These are phyloP conservation scores for Pelargonium nanum DNA, from an alignment of 345 rosid species.

Conservation along the genomic window DNA sequence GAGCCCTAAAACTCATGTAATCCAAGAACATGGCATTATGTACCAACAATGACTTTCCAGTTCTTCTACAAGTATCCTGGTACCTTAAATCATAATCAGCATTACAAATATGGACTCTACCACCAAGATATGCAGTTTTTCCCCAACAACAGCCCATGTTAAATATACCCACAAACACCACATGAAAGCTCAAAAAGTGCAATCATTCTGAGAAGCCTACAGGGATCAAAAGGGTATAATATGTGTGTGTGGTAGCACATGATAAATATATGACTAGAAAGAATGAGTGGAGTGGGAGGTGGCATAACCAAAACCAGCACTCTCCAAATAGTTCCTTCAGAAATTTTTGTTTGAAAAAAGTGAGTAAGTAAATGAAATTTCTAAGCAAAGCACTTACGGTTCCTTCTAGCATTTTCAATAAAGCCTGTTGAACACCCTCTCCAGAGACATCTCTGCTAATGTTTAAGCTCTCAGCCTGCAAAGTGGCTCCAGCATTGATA, in stretches of 20 bases:
- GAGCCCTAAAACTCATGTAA: not conserved
- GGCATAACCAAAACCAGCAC: not conserved
- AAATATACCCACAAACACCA: not conserved
- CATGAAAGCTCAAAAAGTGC: not conserved
- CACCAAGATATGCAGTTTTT: not conserved
- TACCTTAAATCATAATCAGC: not conserved
- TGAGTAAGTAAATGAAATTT: conserved; percentile 1
- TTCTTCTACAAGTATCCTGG: not conserved
- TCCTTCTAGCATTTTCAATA: conserved; percentile 93
- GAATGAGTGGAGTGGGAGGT: not conserved
- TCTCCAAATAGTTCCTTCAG: not conserved
- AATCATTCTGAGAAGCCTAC: conserved; percentile 6
- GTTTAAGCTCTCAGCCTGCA: conserved; percentile 91
- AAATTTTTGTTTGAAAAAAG: not conserved
- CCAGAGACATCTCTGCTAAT: conserved; percentile 96
- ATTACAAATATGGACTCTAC: not conserved
- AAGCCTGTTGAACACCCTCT: conserved; percentile 96
- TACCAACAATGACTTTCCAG: not conserved
- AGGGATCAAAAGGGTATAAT: not conserved
- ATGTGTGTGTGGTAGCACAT: not conserved
- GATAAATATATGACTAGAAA: not conserved
- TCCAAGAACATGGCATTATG: not conserved
- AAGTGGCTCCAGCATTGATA: conserved; percentile 3
- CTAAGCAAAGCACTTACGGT: conserved; percentile 53
- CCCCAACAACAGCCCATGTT: not conserved